phyloP scores from a whole-genome alignment of 305 asterid genomes.

The Fraxinus velutina region DNA sequence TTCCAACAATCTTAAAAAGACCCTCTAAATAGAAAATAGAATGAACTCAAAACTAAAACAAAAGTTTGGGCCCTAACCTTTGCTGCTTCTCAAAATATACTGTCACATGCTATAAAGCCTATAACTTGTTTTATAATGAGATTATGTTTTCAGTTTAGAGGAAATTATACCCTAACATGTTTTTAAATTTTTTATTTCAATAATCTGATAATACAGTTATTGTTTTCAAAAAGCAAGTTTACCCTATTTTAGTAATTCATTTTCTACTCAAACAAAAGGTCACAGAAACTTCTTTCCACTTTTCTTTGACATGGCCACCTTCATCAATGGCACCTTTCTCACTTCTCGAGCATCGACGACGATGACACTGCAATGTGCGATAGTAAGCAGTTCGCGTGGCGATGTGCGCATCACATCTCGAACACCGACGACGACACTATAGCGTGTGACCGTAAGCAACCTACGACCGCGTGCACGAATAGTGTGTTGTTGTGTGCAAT shows the following conservation, averaged over 20 bases:
- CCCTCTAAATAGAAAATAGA: no score
- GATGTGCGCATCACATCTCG: no score
- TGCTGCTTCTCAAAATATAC: neutral
- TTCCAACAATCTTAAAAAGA: no score
- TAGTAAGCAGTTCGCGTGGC: neutral
- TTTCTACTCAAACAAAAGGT: neutral
- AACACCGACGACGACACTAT: neutral
- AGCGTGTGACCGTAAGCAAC: neutral
- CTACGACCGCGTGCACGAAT: accelerated
- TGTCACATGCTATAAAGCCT: neutral
- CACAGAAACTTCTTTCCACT: no score
- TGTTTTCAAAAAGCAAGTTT: neutral
- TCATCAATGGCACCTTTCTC: neutral
- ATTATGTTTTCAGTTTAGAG: neutral
- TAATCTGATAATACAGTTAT: neutral
- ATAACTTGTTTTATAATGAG: neutral
- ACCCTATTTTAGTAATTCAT: neutral
- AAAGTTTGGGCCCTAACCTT: neutral
- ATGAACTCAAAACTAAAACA: no score
- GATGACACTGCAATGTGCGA: neutral
- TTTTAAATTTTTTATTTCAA: no score
- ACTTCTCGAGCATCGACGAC: neutral
- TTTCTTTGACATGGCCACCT: neutral
- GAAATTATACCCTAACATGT: neutral
- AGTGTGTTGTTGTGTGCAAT: neutral